Conservation (phyloP, 2,329 filamentous ascomycete species). For the Fusarium sp. region DNA sequence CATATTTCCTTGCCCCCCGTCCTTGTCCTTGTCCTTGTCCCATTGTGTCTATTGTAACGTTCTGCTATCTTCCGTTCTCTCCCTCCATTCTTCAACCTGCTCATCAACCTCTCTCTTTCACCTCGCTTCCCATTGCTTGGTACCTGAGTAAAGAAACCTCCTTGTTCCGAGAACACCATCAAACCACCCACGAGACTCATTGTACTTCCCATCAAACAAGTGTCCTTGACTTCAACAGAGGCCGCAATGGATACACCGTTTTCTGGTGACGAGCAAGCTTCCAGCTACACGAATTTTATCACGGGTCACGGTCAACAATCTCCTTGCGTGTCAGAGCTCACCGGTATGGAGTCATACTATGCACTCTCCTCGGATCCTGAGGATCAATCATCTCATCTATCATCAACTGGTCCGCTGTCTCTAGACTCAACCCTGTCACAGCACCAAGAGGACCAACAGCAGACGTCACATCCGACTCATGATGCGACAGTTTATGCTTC, state of each 20-base stretch:
- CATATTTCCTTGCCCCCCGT: conserved; percentile 32
- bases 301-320: conserved; percentile 43
- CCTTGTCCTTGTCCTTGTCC: conserved; percentile 38
- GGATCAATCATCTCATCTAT: conserved; percentile 35
- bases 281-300: conserved; percentile 47
- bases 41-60: conserved; percentile 44
- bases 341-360: conserved; percentile 40
- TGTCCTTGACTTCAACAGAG: conserved; percentile 23
- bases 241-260: conserved; percentile 43
- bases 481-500: conserved; percentile 35
- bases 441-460: conserved; percentile 24
- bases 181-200: conserved; percentile 36
- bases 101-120: conserved; percentile 14
- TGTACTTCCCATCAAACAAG: conserved; percentile 31
- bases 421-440: conserved; percentile 33
- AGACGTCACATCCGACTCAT: conserved; percentile 26
- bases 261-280: conserved; percentile 41
- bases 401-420: conserved; percentile 35
- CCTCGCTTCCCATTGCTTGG: conserved; percentile 28
- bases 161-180: conserved; percentile 24
- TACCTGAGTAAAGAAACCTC: conserved; percentile 29
- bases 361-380: conserved; percentile 35
- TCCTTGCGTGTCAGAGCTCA: conserved; percentile 40
- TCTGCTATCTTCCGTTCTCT: conserved; percentile 31
- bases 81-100: conserved; percentile 22